phyloP scores from a whole-genome alignment of 306 rosid genomes.

The Aeschynomene evenia region DNA sequence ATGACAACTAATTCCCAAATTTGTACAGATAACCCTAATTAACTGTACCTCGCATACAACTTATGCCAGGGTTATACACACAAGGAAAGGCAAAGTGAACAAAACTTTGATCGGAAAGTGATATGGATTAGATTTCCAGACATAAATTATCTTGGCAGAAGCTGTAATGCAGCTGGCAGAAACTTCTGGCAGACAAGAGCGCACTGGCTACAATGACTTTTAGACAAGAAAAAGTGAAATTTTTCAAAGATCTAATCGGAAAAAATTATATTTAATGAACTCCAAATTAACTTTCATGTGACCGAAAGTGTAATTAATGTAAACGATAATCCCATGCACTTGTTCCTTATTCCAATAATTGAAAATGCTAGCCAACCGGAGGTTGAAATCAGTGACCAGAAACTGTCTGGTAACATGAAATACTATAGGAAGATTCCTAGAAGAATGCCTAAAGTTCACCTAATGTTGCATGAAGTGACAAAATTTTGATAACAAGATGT shows the following conservation, averaged over 20 bases:
- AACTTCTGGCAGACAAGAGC: background rate
- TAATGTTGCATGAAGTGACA: slow-evolving; percentile 1
- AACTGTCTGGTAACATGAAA: background rate
- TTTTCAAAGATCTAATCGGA: too few species aligned
- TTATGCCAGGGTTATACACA: background rate
- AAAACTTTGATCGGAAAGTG: background rate
- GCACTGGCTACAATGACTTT: background rate
- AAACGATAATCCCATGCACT: slow-evolving; percentile 1
- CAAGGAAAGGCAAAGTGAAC: background rate
- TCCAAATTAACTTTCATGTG: background rate
- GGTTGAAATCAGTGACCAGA: slow-evolving; percentile 4
- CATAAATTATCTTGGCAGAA: background rate
- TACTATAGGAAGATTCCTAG: slow-evolving; percentile 2
- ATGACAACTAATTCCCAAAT: background rate
- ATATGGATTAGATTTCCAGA: background rate
- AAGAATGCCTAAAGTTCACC: slow-evolving; percentile 11
- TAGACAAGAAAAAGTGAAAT: background rate
- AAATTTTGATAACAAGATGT: background rate
- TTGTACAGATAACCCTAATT: background rate
- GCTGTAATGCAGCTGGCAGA: background rate
- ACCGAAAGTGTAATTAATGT: background rate
- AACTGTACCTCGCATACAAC: background rate
- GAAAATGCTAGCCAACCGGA: slow-evolving; percentile 12
- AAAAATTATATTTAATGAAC: background rate
- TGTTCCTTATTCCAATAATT: background rate